Evolutionary conservation across 306 rosid species (phyloP), one percentile per base, ranked within the genome.

Genomic region (Macrotyloma uniflorum): DNA sequence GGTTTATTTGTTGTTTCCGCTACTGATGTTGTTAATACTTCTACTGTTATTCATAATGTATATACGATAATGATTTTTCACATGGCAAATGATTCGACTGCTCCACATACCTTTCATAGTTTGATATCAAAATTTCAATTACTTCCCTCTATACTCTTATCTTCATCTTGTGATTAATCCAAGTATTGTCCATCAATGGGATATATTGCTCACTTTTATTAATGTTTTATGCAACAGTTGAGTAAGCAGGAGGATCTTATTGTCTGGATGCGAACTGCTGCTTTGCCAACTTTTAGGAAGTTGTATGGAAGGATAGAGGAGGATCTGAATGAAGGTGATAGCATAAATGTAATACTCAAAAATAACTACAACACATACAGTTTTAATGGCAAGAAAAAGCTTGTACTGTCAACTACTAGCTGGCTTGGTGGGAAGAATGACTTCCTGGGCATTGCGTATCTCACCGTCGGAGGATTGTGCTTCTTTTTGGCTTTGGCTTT

Each of bases 211-310:
- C 22, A 88, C 77, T n/a, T 57, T 75, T 75, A 35, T 15, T 24
- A 47, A 49, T 71, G 32, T 67, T 86, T 76, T 84, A 65, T 82
- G 79, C 35, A 76, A 85, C 90, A 91, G 96, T 64, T 91, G 84
- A 89, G 93, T 66, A 33, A 84, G 51, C 93, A 91, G 76, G 96
- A 91, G 79, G 91, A 91, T 84, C 93, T 91, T 47, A 91, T 91
- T 80, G 96, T 91, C 38, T 91, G 96, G 96, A 91, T 91, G 96
- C 84, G 96, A 74, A 89, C 96, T 23, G 96, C 96, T 23, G 96
- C 96, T 20, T 81, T 91, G 80, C 96, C 96, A 55, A 91, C 96
- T 42, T 91, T 91, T 75, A 87, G 93, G 81, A 91, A 91, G 81
- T 67, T 91, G 85, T 91, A 91, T 19, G 96, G 96, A 78, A 89